phyloP scores from a whole-genome alignment of 1,139 yeast species.

The Geotrichum candidum region DNA sequence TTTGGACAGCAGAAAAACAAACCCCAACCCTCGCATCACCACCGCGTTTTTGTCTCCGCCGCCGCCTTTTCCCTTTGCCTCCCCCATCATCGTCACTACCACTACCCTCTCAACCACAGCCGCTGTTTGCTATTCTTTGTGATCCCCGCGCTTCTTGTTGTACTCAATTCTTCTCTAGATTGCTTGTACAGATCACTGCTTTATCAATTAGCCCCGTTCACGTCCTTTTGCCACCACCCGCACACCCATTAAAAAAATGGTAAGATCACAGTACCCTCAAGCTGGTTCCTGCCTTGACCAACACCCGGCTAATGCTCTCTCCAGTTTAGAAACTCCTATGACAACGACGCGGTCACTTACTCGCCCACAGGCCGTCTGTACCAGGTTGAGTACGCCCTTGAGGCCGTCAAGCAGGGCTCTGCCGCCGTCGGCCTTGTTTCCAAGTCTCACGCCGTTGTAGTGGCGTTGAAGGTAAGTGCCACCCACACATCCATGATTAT shows the following conservation, averaged over 20 bases:
- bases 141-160: background rate
- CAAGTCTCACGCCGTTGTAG: constrained; percentile 79
- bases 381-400: constrained; percentile 92
- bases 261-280: background rate
- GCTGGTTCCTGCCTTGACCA: background rate
- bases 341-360: constrained; percentile 94
- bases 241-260: background rate
- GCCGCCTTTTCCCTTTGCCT: background rate
- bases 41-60: background rate
- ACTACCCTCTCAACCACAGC: background rate
- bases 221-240: background rate
- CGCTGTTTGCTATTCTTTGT: background rate
- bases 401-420: constrained; percentile 96
- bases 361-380: constrained; percentile 96
- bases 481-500: background rate
- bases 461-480: constrained; percentile 59
- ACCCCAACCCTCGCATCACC: background rate
- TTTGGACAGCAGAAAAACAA: background rate
- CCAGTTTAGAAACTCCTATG: constrained; percentile 94
- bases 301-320: background rate
- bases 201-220: no score
- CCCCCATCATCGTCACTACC: background rate
- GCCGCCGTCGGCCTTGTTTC: constrained; percentile 94
- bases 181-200: no score
- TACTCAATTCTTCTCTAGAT: no score